phyloP scores from a whole-genome alignment of 352 stramenopile species.

The Phytophthora brassicae region DNA sequence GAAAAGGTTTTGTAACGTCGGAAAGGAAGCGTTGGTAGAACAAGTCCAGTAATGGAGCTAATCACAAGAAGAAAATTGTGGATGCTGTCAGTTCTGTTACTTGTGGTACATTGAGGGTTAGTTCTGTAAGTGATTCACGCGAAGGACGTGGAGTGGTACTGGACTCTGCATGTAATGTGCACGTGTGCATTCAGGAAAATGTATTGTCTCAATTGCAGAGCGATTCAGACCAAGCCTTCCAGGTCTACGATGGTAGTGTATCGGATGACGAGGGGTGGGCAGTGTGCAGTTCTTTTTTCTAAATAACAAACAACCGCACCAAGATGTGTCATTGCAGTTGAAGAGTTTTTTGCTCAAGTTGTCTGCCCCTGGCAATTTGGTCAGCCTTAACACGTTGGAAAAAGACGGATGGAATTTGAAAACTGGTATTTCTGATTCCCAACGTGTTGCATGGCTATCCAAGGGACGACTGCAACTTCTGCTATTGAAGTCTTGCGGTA shows the following conservation, averaged over 20 bases:
- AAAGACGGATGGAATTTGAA: slow-evolving; percentile 7
- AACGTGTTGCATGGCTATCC: not conserved
- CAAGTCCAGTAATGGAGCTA: not conserved
- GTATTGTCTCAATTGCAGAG: not conserved
- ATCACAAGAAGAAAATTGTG: slow-evolving; percentile 2
- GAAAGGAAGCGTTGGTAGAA: slow-evolving; percentile 14
- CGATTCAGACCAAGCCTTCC: not conserved
- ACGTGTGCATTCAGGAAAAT: slow-evolving; percentile 6
- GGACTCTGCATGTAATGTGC: slow-evolving; percentile 8
- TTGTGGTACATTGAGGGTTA: not conserved
- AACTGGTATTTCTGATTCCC: not conserved
- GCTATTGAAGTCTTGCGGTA: not conserved
- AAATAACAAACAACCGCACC: slow-evolving; percentile 12
- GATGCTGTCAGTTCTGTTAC: not conserved
- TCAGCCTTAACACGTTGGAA: slow-evolving; percentile 5
- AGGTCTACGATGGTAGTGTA: not conserved
- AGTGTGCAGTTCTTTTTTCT: not conserved
- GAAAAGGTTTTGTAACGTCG: slow-evolving; percentile 3
- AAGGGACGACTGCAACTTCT: not conserved
- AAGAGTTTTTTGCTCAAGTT: slow-evolving; percentile 2
- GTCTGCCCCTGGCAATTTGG: slow-evolving; percentile 12
- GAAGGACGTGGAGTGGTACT: slow-evolving; percentile 10
- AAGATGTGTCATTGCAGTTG: slow-evolving; percentile 2
- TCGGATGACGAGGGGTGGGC: not conserved
- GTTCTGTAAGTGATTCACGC: slow-evolving; percentile 6